Evolutionary conservation across 805 yeast species (phyloP), one percentile per base, ranked within the genome.

Genomic region (Cyberlindnera galapagoensis): DNA sequence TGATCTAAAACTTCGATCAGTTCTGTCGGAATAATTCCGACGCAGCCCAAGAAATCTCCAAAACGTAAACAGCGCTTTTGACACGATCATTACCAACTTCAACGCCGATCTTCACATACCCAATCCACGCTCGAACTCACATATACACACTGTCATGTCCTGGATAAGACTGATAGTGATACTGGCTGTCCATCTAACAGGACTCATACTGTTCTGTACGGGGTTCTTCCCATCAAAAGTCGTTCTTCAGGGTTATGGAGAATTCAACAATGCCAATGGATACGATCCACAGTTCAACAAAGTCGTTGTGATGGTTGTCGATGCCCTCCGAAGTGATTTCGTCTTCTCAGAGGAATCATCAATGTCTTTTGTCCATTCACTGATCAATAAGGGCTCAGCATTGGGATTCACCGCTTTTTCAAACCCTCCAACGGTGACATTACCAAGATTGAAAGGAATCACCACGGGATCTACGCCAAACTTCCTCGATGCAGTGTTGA

Each of bases 211-310:
- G 6, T 90, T 90, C 51, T 72, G 83, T 27, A 63, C 65, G 31
- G 98, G 98, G 0, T 92, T 90, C 49, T 87, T 92, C 52, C 97
- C 98, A 1, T 77, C 85, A n/a, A 88, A 90, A 51, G 77, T 74
- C 1, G 76, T 80, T 0, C 61, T 85, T 13, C 71, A 78, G 1
- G 95, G 95, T 2, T 56, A 56, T 21, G 71, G 73, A 11, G 39
- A 47, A 35, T 31, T 53, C 40, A 39, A 21, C 12, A 33, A 44
- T 28, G 63, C 50, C 44, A 35, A 41, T 28, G 31, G 12, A 6
- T 64, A 65, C 33, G 55, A 46, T 7, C 63, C 75, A 1, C 67
- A 67, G 36, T 90, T 84, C 49, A 70, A 75, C 30, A 79, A 75
- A 45, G 56, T 87, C 14, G 74, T 92, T 0, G 54, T 92, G 15